phyloP scores from a whole-genome alignment of 768 basidiomycete species.

The Panaeolus papilionaceus region DNA sequence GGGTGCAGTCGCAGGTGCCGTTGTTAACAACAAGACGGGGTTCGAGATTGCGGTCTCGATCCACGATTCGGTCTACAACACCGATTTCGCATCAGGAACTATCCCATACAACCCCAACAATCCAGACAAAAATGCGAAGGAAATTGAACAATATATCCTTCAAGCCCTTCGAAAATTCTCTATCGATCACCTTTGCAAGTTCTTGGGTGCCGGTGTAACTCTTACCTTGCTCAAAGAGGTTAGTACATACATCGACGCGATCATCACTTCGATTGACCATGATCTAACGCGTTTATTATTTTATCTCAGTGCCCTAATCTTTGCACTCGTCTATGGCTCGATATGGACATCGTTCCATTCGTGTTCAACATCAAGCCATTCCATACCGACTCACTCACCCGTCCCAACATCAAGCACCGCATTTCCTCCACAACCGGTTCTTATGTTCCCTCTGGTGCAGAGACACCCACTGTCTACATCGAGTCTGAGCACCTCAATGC shows the following conservation, averaged over 20 bases:
- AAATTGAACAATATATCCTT: conserved; percentile 69
- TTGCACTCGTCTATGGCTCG: conserved; percentile 86
- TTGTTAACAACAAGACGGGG: conserved; percentile 62
- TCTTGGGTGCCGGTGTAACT: conserved; percentile 84
- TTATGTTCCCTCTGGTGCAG: conserved; percentile 76
- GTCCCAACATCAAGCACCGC: conserved; percentile 83
- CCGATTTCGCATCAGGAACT: conserved; percentile 70
- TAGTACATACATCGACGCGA: conserved; percentile 24
- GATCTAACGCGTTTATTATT: conserved; percentile 30
- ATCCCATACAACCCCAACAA: conserved; percentile 59
- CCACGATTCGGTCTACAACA: conserved; percentile 86
- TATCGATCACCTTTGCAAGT: conserved; percentile 82
- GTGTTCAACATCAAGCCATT: conserved; percentile 87
- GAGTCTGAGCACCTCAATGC: conserved; percentile 59
- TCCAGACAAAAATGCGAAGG: conserved; percentile 59
- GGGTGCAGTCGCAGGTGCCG: conserved; percentile 76
- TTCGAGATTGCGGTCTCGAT: conserved; percentile 81
- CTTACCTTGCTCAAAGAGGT: conserved; percentile 75
- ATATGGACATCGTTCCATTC: conserved; percentile 82
- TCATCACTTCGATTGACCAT: conserved; percentile 17
- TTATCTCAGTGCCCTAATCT: conserved; percentile 68
- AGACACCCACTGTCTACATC: conserved; percentile 76
- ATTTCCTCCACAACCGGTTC: conserved; percentile 83
- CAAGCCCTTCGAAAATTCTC: conserved; percentile 75
- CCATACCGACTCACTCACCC: conserved; percentile 80